Conservation (phyloP, 768 basidiomycete genomes). For the Russula griseocarnosa region DNA sequence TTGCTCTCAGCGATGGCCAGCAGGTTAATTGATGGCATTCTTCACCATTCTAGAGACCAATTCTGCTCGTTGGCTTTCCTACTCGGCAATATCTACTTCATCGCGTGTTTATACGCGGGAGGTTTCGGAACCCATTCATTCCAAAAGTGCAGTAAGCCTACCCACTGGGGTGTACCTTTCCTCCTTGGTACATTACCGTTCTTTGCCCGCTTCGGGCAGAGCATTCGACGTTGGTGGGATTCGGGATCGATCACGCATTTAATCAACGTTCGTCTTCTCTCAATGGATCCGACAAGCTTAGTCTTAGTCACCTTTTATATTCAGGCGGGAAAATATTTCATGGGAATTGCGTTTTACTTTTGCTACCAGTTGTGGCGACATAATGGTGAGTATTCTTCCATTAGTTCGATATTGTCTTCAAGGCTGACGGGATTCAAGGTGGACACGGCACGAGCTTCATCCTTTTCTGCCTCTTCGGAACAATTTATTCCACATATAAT, state of each 20-base stretch:
- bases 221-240: conserved; percentile 81
- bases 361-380: conserved; percentile 80
- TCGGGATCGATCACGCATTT: conserved; percentile 71
- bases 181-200: conserved; percentile 63
- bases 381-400: conserved; percentile 39
- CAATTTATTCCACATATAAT: conserved; percentile 65
- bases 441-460: conserved; percentile 50
- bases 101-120: conserved; percentile 67
- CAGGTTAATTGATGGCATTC: neutral
- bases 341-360: conserved; percentile 59
- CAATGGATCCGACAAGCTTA: neutral
- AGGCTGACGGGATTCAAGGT: conserved; percentile 30
- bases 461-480: conserved; percentile 63
- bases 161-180: conserved; percentile 60
- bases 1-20: conserved; percentile 14
- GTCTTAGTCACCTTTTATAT: conserved; percentile 3
- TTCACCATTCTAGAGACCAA: conserved; percentile 54
- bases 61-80: conserved; percentile 77
- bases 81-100: conserved; percentile 64
- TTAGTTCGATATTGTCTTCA: conserved; percentile 8
- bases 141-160: conserved; percentile 44
- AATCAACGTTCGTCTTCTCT: conserved; percentile 62
- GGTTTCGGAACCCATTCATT: conserved; percentile 49
- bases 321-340: conserved; percentile 81
- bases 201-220: conserved; percentile 76